Evolutionary conservation across 2,329 filamentous ascomycete genomes (phyloP).

Genomic region (Clonostachys sp.): DNA sequence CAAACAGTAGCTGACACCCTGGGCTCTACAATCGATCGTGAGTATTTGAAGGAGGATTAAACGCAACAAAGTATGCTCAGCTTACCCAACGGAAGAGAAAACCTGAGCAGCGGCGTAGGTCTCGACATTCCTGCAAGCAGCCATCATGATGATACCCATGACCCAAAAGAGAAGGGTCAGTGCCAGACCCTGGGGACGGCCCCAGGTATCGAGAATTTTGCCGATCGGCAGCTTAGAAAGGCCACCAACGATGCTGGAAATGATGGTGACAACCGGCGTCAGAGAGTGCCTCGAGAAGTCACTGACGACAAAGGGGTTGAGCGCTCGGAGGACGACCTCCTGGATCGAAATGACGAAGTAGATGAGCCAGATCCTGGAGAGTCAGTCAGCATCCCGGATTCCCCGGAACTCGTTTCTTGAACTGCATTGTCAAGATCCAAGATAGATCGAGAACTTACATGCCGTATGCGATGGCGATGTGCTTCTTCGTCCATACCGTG

Average conservation of each 20-base stretch:
- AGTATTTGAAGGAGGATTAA: constrained; percentile 40
- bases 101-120: constrained; percentile 62
- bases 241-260: constrained; percentile 49
- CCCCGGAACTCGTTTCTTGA: constrained; percentile 17
- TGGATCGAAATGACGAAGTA: constrained; percentile 12
- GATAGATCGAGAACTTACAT: constrained; percentile 24
- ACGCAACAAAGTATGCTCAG: constrained; percentile 31
- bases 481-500: constrained; percentile 28
- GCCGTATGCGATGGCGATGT: constrained; percentile 35
- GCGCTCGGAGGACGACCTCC: constrained; percentile 18
- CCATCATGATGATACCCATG: constrained; percentile 59
- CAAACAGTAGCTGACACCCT: constrained; percentile 33
- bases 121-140: constrained; percentile 52
- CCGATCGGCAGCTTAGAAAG: constrained; percentile 59
- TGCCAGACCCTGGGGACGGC: constrained; percentile 57
- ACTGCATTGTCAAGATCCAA: no score
- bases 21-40: constrained; percentile 47
- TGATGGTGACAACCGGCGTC: constrained; percentile 43
- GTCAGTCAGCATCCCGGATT: no score
- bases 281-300: constrained; percentile 45
- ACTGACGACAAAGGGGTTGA: constrained; percentile 41
- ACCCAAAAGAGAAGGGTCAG: constrained; percentile 44
- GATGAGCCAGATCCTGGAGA: constrained; percentile 11
- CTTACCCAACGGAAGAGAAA: constrained; percentile 59
- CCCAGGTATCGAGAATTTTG: constrained; percentile 62